Evolutionary conservation across 176 grass and related monocot species (phyloP), one percentile per base, ranked within the genome.

Genomic region (Aegilops longissima): DNA sequence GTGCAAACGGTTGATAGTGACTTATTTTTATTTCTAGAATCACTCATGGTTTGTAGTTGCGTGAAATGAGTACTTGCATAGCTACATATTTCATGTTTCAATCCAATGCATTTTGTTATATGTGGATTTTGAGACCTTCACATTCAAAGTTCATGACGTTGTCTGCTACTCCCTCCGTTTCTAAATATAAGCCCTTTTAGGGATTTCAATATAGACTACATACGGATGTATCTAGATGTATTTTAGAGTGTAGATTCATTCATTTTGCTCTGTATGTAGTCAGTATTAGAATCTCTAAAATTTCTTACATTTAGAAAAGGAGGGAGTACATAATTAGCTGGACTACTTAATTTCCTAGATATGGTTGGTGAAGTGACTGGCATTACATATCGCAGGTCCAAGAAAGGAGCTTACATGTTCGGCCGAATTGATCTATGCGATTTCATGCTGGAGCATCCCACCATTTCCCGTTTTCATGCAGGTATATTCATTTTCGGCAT

Each of bases 321-420:
- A 35, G 34, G 34, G 34, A 35, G 42, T 44, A 18, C 31, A 82
- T 66, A 42, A 42, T 87, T 29, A 40, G 66, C 49, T 21, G 44
- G 44, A 9, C 2, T 54, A 33, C 4, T 76, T 47, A 34, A 47
- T 35, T 61, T 34, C 33, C 34, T 39, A 11, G 18, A 44, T 66
- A 42, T 61, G 12, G 40, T 25, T 31, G 76, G 59, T 75, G 76
- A 31, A 40, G 61, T 84, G 61, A 58, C 56, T 62, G 14, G 65
- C 9, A 4, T 91, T 70, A 16, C 30, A 62, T 71, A 27, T 58
- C 84, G 52, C 86, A 98, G 97, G 90, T 94, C 90, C 56, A 81
- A 91, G 70, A 96, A 98, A 90, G 97, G 97, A 39, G 92, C 94
- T 61, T 98, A 96, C 79, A 96, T 98, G 97, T 98, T 98, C 85